A percentile compares a stretch with the other conserved stretches of the same genome.
Conservation (phyloP, 2,329 filamentous ascomycete genomes). For the Lachnellula arida region DNA sequence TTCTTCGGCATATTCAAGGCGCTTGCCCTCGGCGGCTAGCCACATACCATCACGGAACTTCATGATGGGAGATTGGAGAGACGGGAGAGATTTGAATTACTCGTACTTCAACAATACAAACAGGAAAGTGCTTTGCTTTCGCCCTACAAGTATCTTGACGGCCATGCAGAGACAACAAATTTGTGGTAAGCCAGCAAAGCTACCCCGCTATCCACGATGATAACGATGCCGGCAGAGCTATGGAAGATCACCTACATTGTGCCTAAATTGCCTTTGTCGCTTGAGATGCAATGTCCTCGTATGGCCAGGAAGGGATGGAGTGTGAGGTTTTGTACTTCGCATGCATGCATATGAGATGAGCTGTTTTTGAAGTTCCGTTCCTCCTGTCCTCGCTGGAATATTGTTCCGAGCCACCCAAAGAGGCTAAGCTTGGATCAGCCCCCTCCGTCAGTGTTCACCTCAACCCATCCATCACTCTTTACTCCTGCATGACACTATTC, state of each 20-base stretch:
- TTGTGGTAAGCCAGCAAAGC: background rate
- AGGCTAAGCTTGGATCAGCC: background rate
- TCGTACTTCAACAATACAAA: background rate
- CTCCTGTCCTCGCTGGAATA: background rate
- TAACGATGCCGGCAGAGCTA: background rate
- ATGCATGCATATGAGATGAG: background rate
- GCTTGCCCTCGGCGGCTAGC: constrained; percentile 56
- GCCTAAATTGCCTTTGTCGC: background rate
- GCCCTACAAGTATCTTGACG: background rate
- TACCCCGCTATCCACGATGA: background rate
- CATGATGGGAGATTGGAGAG: constrained; percentile 36
- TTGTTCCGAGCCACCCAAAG: background rate
- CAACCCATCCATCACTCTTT: background rate
- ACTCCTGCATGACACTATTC: background rate
- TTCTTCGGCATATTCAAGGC: constrained; percentile 62
- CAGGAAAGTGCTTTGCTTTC: background rate
- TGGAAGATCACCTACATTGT: background rate
- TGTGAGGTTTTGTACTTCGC: background rate
- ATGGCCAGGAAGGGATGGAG: background rate
- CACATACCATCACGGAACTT: constrained; percentile 66
- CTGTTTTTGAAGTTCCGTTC: background rate
- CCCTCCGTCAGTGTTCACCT: background rate
- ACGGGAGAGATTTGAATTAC: background rate
- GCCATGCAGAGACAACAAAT: background rate
- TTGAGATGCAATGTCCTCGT: background rate